Evolutionary conservation across 2,329 filamentous ascomycete species (phyloP), one percentile per base, ranked within the genome.

Genomic region (Ophiostoma tasmaniense): DNA sequence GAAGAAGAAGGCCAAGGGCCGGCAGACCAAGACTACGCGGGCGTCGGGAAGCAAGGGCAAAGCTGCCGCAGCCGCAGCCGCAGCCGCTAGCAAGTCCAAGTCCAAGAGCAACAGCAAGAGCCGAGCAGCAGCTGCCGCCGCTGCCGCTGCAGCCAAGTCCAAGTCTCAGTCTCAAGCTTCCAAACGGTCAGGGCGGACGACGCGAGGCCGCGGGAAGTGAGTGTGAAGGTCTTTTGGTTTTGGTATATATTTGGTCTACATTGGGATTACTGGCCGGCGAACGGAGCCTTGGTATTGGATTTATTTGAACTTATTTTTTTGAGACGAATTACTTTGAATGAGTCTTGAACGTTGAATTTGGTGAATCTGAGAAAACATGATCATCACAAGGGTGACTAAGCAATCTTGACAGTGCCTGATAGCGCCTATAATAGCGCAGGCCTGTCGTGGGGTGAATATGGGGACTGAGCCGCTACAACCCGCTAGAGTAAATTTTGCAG

Each of bases 1-100:
- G 64, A 42, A 52, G 68, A 70, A 50, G 71, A 68, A 67, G 61
- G 37, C 35, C 28, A 69, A 20, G 66, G 66, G n/a, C 66, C 71
- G 70, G 69, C 5, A 67, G 68, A 0, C 70, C 70, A 28, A 69
- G 73, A 37, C 71, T 68, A n/a, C 67, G 69, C 1, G 68, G 68
- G 70, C 61, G n/a, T 37, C 61, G 4, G 61, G 61, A 33, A 64
- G 61, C 61, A 64, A 37, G 37, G 37, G 64, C 35, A 42, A 39
- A 17, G 35, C 64, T 1, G 35, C 64, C 28, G 35, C 64, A 8
- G 1, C 35, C 28, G 35, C 64, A 8, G 1, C 35, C 20, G 14
- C 64, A 42, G 35, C 62, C 3, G 20, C 33, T 13, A 33, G 61
- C 10, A 64, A 37, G 13, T n/a, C 2, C 20, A 64, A 37, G 8